A percentile compares a stretch with the other conserved stretches of the same genome.
Conservation (phyloP, 1,284 basidiomycete species). For the Malassezia slooffiae region DNA sequence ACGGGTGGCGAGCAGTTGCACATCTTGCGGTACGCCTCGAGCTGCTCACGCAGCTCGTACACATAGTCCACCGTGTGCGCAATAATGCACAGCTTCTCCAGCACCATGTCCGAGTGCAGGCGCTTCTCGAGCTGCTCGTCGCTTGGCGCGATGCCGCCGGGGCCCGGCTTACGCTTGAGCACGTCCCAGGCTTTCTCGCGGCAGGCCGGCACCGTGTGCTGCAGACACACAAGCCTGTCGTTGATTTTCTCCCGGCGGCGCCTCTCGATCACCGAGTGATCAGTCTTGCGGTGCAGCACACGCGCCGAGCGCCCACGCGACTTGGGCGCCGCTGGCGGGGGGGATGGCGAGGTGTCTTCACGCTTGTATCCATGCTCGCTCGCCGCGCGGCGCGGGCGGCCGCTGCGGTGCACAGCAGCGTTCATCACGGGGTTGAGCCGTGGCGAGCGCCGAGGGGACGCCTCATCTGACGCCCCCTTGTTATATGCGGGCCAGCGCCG, state of each 20-base stretch:
- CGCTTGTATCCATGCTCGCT: no score
- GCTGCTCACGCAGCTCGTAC: conserved; percentile 10
- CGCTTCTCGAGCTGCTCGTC: conserved; percentile 19
- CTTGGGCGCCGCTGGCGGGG: no score
- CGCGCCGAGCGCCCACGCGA: conserved; percentile 25
- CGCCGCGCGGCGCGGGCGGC: no score
- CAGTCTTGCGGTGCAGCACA: conserved; percentile 38
- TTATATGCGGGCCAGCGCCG: no score
- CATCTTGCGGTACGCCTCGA: conserved; percentile 12
- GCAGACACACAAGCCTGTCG: conserved; percentile 38
- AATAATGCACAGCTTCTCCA: conserved; percentile 45
- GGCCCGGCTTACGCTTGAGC: conserved; percentile 9
- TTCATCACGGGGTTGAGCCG: no score
- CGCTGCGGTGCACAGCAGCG: no score
- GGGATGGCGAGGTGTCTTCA: no score
- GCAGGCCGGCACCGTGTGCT: conserved; percentile 38
- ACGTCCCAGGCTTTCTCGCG: conserved; percentile 33
- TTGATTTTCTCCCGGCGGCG: conserved; percentile 45
- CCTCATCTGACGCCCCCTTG: no score
- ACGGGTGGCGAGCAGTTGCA: conserved; percentile 13
- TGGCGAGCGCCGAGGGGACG: no score
- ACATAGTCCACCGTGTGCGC: conserved; percentile 31
- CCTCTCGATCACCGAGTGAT: conserved; percentile 43
- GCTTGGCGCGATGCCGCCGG: no score
- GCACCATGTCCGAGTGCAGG: conserved; percentile 25